Evolutionary conservation across 768 basidiomycete species (phyloP).

Genomic region (Tylopilus sp.): DNA sequence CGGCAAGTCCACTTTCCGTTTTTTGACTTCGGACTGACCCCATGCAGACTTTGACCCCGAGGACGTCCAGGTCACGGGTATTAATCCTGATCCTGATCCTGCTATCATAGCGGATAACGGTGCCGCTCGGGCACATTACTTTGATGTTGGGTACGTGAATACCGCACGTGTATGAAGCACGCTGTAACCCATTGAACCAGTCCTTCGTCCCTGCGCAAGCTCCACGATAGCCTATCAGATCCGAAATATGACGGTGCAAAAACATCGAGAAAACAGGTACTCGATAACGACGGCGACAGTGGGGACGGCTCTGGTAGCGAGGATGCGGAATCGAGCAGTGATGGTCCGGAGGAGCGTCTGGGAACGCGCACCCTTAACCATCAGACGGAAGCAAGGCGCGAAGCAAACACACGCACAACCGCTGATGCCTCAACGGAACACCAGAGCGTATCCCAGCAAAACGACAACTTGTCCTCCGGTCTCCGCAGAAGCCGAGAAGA

Average conservation of each 20-base stretch:
- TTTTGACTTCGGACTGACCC: slow-evolving; percentile 7
- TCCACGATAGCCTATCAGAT: slow-evolving; percentile 63
- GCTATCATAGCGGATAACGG: slow-evolving; percentile 30
- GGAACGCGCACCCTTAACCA: slow-evolving; percentile 8
- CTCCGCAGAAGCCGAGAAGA: slow-evolving; percentile 61
- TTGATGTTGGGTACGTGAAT: slow-evolving; percentile 69
- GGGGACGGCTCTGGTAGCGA: slow-evolving; percentile 7
- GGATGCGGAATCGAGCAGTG: slow-evolving; percentile 20
- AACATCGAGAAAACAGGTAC: slow-evolving; percentile 56
- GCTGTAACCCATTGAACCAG: slow-evolving; percentile 35
- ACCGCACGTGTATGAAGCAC: slow-evolving; percentile 19
- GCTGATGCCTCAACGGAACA: slow-evolving; percentile 17
- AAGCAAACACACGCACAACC: background rate
- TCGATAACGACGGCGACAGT: slow-evolving; percentile 34
- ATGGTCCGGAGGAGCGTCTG: slow-evolving; percentile 12
- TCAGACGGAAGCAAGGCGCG: slow-evolving; percentile 13
- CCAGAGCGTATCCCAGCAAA: background rate
- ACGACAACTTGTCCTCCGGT: slow-evolving; percentile 47
- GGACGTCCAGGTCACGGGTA: slow-evolving; percentile 46
- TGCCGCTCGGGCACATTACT: slow-evolving; percentile 69
- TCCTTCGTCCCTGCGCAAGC: slow-evolving; percentile 64
- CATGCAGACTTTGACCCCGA: slow-evolving; percentile 72
- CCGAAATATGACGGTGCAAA: slow-evolving; percentile 76
- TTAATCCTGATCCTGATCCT: slow-evolving; percentile 32
- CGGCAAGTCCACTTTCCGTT: slow-evolving; percentile 43